Evolutionary conservation across 73 alveolate species (phyloP), one percentile per base, ranked within the genome.

Genomic region (Stentor roeselii): DNA sequence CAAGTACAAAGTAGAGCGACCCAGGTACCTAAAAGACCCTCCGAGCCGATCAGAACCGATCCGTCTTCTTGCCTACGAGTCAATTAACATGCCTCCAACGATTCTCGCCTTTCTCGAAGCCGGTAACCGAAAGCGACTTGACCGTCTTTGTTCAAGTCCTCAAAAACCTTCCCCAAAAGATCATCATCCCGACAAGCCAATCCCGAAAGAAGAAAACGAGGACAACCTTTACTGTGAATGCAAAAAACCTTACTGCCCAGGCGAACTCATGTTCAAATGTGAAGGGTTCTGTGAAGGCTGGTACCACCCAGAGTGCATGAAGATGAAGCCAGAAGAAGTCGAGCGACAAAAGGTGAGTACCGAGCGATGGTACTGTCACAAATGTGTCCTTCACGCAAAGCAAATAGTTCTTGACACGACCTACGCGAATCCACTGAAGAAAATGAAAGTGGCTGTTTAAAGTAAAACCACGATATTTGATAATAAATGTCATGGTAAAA

Each of bases 311-410:
- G 84, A 76, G 39, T 76, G 84, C 74, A 15, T 76, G 60, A 76
- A 76, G 31, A 21, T 76, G 39, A n/a, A 76, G 21, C n/a, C 42
- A 21, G 30, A 35, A 36, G 84, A 76, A 34, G 39, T 76, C 39
- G 84, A 76, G 74, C 32, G 84, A 32, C 60, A 39, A 35, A 14
- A 14, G 67, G 39, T 14, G 27, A 76, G 84, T 41, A 6, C 30
- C 36, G 74, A 76, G 39, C 27, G 84, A 76, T 76, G 84, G 84
- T 37, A 39, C 30, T 76, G 84, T 76, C 84, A 78, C n/a, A 76
- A 76, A n/a, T 76, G 84, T 2, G 34, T 67, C 27, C 41, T 21
- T 1, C 41, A 21, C 21, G 80, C 80, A 2, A 36, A 21, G 34
- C 27, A 67, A 67, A 32, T 67, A 67, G 80, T 67, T 40, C 41